Percentiles rank a stretch among this genome's conserved stretches.
These are phyloP conservation scores for Hypoxylon lenormandii DNA, from an alignment of 495 filamentous ascomycete species.

Conservation along the genomic window DNA sequence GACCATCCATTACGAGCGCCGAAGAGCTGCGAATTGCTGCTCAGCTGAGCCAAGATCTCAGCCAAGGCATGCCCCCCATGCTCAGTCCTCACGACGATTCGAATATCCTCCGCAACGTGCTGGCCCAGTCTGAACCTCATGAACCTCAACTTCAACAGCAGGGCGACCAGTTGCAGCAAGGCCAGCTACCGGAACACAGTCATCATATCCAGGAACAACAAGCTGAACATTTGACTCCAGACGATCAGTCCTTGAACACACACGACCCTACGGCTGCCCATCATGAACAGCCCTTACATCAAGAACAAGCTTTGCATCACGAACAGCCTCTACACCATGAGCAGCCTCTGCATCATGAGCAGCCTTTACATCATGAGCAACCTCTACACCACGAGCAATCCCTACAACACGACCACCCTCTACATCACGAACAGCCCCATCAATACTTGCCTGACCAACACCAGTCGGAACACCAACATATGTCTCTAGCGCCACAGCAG, in stretches of 20 bases:
- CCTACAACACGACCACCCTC: constrained; percentile 9
- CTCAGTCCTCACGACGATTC: constrained; percentile 39
- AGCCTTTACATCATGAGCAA: too few species aligned
- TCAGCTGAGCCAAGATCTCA: constrained; percentile 63
- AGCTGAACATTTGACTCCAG: constrained; percentile 30
- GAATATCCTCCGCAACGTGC: constrained; percentile 39
- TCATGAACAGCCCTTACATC: constrained; percentile 18
- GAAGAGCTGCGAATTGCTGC: constrained; percentile 66
- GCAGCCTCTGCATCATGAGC: constrained; percentile 1
- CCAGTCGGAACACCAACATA: constrained; percentile 41
- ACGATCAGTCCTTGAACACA: constrained; percentile 30
- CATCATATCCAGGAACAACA: constrained; percentile 44
- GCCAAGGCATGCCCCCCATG: constrained; percentile 44
- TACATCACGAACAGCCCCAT: constrained; percentile 33
- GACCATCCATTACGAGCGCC: constrained; percentile 52
- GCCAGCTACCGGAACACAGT: constrained; percentile 40
- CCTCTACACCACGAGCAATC: too few species aligned
- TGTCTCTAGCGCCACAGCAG: constrained; percentile 46
- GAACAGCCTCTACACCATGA: not conserved
- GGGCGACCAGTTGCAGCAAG: constrained; percentile 29
- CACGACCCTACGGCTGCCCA: constrained; percentile 22
- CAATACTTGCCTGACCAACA: constrained; percentile 41
- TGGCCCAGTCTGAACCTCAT: constrained; percentile 34
- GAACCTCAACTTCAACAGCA: constrained; percentile 39
- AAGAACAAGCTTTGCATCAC: not conserved